Base-by-base conservation (phyloP, 768 basidiomycete species). In the Pleurotus eryngii region DNA sequence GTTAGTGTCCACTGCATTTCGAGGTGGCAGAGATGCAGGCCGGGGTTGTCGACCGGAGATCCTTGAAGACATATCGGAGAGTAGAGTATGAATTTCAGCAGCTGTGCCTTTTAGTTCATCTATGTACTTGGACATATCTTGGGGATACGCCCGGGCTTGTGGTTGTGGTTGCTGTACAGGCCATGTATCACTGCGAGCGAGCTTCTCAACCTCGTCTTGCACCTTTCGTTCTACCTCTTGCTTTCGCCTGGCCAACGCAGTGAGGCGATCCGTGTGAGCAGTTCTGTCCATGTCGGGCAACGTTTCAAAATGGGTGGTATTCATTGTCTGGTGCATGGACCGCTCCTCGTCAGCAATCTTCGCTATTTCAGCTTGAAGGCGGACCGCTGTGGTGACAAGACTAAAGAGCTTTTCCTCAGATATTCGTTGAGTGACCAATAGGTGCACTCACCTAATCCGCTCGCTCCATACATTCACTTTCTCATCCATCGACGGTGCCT, bases 81-180 rank as follows among this genome's bases (percentile, higher is more conserved):
- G 51, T n/a, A 54, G 51, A 12, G 17, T 24, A 12, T 54, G 51
- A 7, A 54, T 54, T 11, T 40, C 51, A 5, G 51, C 39, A 5
- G 51, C 51, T 3, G 51, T 54, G 11, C 51, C 51, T 22, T 54
- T 54, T 9, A 54, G 39, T 14, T 54, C 51, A 11, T 54, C 35
- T 3, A 54, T 38, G 22, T 9, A 54, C 2, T 22, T 22, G 18
- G 42, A 14, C 18, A 54, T 6, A n/a, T 54, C 51, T 15, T 40
- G 35, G 7, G 3, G n/a, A n/a, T 12, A 22, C 8, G 24, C 8
- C 14, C n/a, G 39, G 35, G 20, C n/a, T n/a, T 27, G 49, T 26
- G 8, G 47, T 24, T n/a, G 22, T 0, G 17, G 30, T 7, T 35
- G 51, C 8, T 20, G 24, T n/a, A 54, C 27, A 22, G 51, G 51